A percentile compares a stretch with the other conserved stretches of the same genome.
phyloP scores from a whole-genome alignment of 1,284 basidiomycete species.

The Marasmius oreades region DNA sequence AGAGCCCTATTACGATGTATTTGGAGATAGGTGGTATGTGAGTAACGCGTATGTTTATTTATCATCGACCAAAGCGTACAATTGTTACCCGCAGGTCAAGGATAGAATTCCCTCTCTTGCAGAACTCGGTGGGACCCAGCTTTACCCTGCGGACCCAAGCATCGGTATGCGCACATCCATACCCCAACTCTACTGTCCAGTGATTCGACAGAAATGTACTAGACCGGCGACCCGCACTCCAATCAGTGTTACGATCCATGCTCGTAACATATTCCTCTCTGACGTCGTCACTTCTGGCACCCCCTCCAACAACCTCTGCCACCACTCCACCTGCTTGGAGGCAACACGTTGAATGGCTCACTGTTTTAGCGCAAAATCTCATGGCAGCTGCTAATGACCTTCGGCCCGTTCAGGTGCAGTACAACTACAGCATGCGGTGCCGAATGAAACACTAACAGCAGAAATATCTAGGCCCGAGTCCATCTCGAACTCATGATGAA shows the following conservation, averaged over 20 bases:
- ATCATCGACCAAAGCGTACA: not conserved
- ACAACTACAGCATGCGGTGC: not conserved
- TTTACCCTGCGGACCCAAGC: conserved; percentile 68
- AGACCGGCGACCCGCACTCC: conserved; percentile 72
- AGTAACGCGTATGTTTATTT: conserved; percentile 18
- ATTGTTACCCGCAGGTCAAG: conserved; percentile 50
- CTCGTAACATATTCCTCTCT: conserved; percentile 69
- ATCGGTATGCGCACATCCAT: conserved; percentile 44
- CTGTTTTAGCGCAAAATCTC: conserved; percentile 69
- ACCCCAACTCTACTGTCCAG: not conserved
- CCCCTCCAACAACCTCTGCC: conserved; percentile 50
- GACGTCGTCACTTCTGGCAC: conserved; percentile 56
- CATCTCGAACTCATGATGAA: conserved; percentile 76
- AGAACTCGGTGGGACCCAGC: conserved; percentile 66
- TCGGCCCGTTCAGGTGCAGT: conserved; percentile 68
- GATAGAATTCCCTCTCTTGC: conserved; percentile 71
- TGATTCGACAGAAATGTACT: conserved; percentile 11
- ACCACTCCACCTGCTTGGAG: conserved; percentile 65
- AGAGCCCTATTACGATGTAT: conserved; percentile 66
- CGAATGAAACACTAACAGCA: conserved; percentile 1
- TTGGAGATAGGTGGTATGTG: conserved; percentile 82
- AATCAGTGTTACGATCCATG: conserved; percentile 63
- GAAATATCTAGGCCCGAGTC: conserved; percentile 50
- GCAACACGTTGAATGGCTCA: conserved; percentile 70
- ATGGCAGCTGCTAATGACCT: conserved; percentile 81